Percentiles rank a stretch among this genome's conserved stretches.
phyloP scores from a whole-genome alignment of 2,329 filamentous ascomycete genomes.

The Neoarthrinium moseri region DNA sequence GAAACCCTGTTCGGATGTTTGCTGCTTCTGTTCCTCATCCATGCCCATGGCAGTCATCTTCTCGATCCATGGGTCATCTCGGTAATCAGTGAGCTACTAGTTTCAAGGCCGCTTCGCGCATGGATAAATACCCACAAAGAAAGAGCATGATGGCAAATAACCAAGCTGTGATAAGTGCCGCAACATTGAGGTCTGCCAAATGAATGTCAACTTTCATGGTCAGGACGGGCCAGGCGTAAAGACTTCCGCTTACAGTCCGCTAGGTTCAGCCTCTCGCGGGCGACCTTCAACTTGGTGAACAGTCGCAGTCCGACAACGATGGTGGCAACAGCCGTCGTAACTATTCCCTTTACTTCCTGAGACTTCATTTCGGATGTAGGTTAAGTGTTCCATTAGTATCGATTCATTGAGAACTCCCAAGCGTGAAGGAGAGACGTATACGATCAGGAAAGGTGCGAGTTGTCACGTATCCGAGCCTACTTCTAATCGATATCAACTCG shows the following conservation, averaged over 20 bases:
- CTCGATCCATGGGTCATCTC: neutral
- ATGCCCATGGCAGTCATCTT: neutral
- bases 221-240: neutral
- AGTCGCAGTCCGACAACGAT: constrained; percentile 1
- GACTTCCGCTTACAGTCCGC: neutral
- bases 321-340: constrained; percentile 2
- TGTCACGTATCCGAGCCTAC: too few relatives aligned
- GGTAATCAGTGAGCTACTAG: neutral
- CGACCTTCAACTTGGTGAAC: neutral
- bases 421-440: too few relatives aligned
- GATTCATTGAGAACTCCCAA: too few relatives aligned
- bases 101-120: neutral
- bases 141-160: constrained; percentile 2
- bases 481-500: too few relatives aligned
- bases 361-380: too few relatives aligned
- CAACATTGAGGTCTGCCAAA: neutral
- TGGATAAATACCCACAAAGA: neutral
- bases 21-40: neutral
- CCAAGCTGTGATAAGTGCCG: constrained; percentile 1
- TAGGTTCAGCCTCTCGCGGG: neutral
- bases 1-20: neutral
- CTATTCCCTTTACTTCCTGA: constrained; percentile 1
- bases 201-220: neutral
- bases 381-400: too few relatives aligned
- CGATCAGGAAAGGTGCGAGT: too few relatives aligned